Evolutionary conservation across 148 eudicot species (phyloP).

Genomic region (Rhododendron molle): DNA sequence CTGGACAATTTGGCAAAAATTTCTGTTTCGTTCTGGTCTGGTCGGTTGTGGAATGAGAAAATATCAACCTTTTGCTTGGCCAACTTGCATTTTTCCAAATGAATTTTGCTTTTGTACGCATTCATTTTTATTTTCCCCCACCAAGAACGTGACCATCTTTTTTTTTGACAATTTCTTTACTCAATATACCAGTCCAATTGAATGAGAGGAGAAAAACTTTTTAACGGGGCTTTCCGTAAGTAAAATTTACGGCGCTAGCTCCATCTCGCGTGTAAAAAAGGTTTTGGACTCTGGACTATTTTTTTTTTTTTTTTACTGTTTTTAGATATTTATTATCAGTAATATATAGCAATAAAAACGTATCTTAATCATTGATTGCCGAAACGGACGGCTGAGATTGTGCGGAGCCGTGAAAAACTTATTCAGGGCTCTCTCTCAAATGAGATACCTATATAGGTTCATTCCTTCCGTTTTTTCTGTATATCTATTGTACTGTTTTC

Average conservation of each 20-base stretch:
- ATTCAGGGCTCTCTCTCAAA: too few relatives aligned
- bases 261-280: too few relatives aligned
- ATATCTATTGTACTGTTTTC: background rate
- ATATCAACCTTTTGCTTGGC: background rate
- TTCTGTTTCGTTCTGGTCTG: background rate
- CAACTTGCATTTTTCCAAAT: background rate
- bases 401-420: too few relatives aligned
- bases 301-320: too few relatives aligned
- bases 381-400: too few relatives aligned
- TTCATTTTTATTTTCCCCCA: background rate
- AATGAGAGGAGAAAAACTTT: background rate
- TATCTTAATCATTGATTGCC: too few relatives aligned
- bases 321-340: too few relatives aligned
- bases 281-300: too few relatives aligned
- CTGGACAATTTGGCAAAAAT: background rate
- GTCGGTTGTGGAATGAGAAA: background rate
- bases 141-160: background rate
- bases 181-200: background rate
- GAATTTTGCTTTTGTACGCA: background rate
- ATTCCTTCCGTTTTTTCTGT: background rate
- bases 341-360: too few relatives aligned
- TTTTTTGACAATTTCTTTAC: background rate
- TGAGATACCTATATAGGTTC: background rate
- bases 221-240: too few relatives aligned
- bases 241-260: too few relatives aligned